These are phyloP conservation scores for Pythium coloratum DNA, from an alignment of 352 stramenopile species.

Conservation along the genomic window DNA sequence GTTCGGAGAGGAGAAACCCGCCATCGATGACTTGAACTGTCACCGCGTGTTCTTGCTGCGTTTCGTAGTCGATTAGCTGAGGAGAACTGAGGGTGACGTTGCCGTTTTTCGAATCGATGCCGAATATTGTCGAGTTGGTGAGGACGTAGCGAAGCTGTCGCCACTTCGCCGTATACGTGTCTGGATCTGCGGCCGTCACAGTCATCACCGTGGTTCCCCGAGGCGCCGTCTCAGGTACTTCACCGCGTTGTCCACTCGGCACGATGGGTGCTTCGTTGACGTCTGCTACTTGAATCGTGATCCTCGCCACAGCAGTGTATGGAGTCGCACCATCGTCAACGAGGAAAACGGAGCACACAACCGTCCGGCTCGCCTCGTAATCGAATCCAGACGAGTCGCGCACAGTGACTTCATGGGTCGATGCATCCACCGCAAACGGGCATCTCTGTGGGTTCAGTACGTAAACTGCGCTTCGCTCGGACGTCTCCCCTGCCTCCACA, in stretches of 20 bases:
- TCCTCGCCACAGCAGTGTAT: slow-evolving; percentile 12
- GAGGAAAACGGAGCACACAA: slow-evolving; percentile 19
- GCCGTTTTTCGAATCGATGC: slow-evolving; percentile 14
- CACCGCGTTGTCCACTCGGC: slow-evolving; percentile 18
- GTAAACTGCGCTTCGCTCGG: slow-evolving; percentile 15
- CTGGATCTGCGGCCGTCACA: slow-evolving; percentile 20
- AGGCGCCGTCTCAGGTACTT: slow-evolving; percentile 23
- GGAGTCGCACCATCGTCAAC: slow-evolving; percentile 16
- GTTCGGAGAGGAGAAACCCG: slow-evolving; percentile 25
- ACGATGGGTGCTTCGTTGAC: slow-evolving; percentile 29
- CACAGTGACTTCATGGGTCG: slow-evolving; percentile 19
- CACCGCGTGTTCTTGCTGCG: slow-evolving; percentile 29
- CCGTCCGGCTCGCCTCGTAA: slow-evolving; percentile 21
- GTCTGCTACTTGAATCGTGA: slow-evolving; percentile 23
- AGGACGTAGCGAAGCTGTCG: slow-evolving; percentile 22
- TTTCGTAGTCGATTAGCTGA: slow-evolving; percentile 32
- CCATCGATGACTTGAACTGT: slow-evolving; percentile 33
- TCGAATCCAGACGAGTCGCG: slow-evolving; percentile 21
- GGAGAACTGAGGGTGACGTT: slow-evolving; percentile 15
- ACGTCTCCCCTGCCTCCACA: slow-evolving; percentile 6
- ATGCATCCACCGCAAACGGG: slow-evolving; percentile 25
- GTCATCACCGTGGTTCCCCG: slow-evolving; percentile 20
- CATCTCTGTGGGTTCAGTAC: slow-evolving; percentile 24
- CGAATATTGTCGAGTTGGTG: slow-evolving; percentile 19
- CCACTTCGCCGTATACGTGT: slow-evolving; percentile 19